Evolutionary conservation across 192 early-diverging fungal genomes (phyloP).

Genomic region (Dissophora globulifera): DNA sequence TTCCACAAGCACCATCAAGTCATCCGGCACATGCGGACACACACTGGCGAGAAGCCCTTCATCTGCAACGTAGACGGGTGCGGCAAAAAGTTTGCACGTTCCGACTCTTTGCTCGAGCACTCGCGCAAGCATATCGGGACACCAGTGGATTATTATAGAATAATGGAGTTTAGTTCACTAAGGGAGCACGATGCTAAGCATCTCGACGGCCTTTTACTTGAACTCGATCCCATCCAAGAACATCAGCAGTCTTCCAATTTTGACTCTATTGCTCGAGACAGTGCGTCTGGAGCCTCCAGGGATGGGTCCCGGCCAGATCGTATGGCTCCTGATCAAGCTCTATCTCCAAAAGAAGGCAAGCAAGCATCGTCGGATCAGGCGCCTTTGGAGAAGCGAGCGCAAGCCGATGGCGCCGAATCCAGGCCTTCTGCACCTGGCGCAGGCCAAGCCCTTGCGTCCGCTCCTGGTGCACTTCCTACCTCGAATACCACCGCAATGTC

Average conservation of each 20-base stretch:
- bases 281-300: neutral
- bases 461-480: no score
- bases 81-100: slow-evolving; percentile 79
- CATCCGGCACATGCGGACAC: slow-evolving; percentile 76
- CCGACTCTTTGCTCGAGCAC: slow-evolving; percentile 77
- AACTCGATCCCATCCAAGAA: slow-evolving; percentile 51
- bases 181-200: slow-evolving; percentile 49
- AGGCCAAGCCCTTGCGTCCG: no score
- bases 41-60: slow-evolving; percentile 84
- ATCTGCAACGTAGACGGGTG: slow-evolving; percentile 72
- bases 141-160: slow-evolving; percentile 46
- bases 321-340: slow-evolving; percentile 18
- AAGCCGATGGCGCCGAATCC: no score
- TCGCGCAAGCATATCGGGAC: slow-evolving; percentile 62
- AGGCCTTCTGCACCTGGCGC: no score
- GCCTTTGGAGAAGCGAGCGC: no score
- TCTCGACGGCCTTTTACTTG: slow-evolving; percentile 38
- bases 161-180: slow-evolving; percentile 46
- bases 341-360: no score
- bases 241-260: slow-evolving; percentile 13
- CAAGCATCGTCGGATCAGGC: no score
- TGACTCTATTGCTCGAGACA: neutral
- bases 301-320: neutral
- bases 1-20: slow-evolving; percentile 81
- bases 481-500: no score